phyloP scores from a whole-genome alignment of 2,329 filamentous ascomycete genomes.

The Coleophoma crateriformis region DNA sequence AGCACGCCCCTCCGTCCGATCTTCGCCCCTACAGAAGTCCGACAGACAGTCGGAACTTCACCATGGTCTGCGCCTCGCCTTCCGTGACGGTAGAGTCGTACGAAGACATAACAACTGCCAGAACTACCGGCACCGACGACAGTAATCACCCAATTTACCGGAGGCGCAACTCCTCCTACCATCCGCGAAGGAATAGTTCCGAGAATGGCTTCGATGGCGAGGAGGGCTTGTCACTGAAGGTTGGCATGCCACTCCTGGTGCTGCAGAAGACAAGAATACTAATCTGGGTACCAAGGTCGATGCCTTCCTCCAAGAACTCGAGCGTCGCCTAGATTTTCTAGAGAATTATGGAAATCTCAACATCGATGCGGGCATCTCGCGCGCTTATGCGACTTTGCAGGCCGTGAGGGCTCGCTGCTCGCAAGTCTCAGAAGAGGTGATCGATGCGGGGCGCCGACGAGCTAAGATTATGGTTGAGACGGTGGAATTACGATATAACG shows the following conservation, averaged over 20 bases:
- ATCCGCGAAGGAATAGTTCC: constrained; percentile 48
- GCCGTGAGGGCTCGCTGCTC: constrained; percentile 85
- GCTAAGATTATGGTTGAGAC: constrained; percentile 90
- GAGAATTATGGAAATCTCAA: constrained; percentile 82
- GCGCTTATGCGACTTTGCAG: constrained; percentile 80
- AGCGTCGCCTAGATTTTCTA: constrained; percentile 79
- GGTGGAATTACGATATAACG: constrained; percentile 80
- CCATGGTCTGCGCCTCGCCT: constrained; percentile 25
- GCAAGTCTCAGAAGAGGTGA: constrained; percentile 81
- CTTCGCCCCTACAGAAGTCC: too few relatives aligned
- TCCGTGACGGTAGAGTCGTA: constrained; percentile 27
- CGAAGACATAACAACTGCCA: constrained; percentile 14
- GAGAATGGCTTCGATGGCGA: constrained; percentile 58
- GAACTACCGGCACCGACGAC: constrained; percentile 13
- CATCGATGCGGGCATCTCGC: constrained; percentile 76
- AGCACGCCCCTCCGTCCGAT: too few relatives aligned
- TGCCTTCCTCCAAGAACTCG: constrained; percentile 78
- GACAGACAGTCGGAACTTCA: neutral
- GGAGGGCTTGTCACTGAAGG: constrained; percentile 54
- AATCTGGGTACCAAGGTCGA: constrained; percentile 53
- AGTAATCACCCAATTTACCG: constrained; percentile 13
- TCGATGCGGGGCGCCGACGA: constrained; percentile 78
- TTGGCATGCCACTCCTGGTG: constrained; percentile 17
- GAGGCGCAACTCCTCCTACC: constrained; percentile 50
- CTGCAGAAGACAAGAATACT: neutral